These are phyloP conservation scores for Pseudogymnoascus sp. DNA, from an alignment of 2,329 filamentous ascomycete species.

Conservation along the genomic window DNA sequence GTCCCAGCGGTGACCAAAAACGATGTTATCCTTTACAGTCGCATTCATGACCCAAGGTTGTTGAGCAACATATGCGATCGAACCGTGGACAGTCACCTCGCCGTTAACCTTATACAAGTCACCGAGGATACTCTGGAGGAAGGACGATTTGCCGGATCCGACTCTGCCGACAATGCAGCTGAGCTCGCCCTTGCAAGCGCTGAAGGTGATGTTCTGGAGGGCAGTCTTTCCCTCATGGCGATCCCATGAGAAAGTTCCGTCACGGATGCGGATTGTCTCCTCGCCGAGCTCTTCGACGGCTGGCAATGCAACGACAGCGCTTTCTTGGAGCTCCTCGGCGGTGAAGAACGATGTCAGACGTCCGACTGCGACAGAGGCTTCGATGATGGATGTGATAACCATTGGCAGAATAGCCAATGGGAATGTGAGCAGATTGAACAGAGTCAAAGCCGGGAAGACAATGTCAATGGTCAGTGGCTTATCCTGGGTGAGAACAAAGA, in stretches of 20 bases:
- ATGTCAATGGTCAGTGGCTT: slow-evolving; percentile 84
- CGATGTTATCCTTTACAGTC: slow-evolving; percentile 91
- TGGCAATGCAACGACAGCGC: slow-evolving; percentile 67
- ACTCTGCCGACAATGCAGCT: slow-evolving; percentile 90
- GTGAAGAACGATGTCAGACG: slow-evolving; percentile 78
- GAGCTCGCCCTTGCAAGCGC: slow-evolving; percentile 84
- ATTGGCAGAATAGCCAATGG: slow-evolving; percentile 90
- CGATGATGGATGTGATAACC: slow-evolving; percentile 95
- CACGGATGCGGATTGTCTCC: slow-evolving; percentile 73
- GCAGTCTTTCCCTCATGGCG: slow-evolving; percentile 64
- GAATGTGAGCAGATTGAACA: slow-evolving; percentile 96
- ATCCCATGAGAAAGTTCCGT: slow-evolving; percentile 93
- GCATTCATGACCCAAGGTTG: slow-evolving; percentile 97
- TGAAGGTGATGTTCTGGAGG: slow-evolving; percentile 78
- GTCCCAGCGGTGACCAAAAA: slow-evolving; percentile 93
- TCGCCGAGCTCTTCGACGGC: slow-evolving; percentile 71
- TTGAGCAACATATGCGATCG: slow-evolving; percentile 85
- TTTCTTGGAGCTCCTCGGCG: slow-evolving; percentile 81
- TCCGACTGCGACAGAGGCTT: slow-evolving; percentile 84
- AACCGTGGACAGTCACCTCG: slow-evolving; percentile 72
- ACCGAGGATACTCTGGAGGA: slow-evolving; percentile 80
- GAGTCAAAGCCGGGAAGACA: slow-evolving; percentile 83
- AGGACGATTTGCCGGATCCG: slow-evolving; percentile 89
- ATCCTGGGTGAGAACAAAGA: slow-evolving; percentile 81
- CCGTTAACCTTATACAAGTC: slow-evolving; percentile 87